phyloP scores from a whole-genome alignment of 805 yeast species.

The Yueomyces sinensis region DNA sequence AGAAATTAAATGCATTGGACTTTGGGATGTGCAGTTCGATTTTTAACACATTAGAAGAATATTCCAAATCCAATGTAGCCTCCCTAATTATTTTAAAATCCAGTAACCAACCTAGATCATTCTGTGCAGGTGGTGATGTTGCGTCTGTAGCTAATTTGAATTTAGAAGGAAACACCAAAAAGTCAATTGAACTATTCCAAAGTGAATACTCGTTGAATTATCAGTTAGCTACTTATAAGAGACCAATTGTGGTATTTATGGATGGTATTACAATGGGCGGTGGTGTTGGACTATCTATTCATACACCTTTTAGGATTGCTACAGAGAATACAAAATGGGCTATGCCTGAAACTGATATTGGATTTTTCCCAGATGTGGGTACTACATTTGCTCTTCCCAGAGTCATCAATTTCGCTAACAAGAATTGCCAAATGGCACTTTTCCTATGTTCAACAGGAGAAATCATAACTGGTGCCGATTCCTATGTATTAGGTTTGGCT shows the following conservation, averaged over 20 bases:
- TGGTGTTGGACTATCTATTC: constrained; percentile 86
- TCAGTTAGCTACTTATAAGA: constrained; percentile 64
- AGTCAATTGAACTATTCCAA: constrained; percentile 56
- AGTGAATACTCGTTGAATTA: constrained; percentile 74
- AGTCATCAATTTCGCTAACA: constrained; percentile 27
- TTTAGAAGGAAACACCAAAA: constrained; percentile 29
- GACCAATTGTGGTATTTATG: constrained; percentile 77
- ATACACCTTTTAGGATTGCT: constrained; percentile 87
- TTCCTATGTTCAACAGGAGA: constrained; percentile 83
- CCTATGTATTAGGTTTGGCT: constrained; percentile 73
- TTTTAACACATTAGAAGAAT: constrained; percentile 62
- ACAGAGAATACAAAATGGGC: constrained; percentile 85
- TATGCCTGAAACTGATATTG: constrained; percentile 97
- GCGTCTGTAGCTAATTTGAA: constrained; percentile 60
- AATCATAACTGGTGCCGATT: constrained; percentile 62
- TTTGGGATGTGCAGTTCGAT: constrained; percentile 62
- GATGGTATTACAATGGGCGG: constrained; percentile 98
- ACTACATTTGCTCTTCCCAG: constrained; percentile 80
- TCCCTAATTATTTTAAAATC: constrained; percentile 51
- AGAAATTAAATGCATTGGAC: constrained; percentile 75
- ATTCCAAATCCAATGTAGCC: constrained; percentile 52
- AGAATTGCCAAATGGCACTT: constrained; percentile 68
- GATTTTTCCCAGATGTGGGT: constrained; percentile 94
- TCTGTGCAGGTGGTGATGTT: constrained; percentile 97
- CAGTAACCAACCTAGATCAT: constrained; percentile 43